Percentiles rank a stretch among this genome's conserved stretches.
Evolutionary conservation across 1,284 basidiomycete species (phyloP).

Genomic region (Ustanciosporium gigantosporum): DNA sequence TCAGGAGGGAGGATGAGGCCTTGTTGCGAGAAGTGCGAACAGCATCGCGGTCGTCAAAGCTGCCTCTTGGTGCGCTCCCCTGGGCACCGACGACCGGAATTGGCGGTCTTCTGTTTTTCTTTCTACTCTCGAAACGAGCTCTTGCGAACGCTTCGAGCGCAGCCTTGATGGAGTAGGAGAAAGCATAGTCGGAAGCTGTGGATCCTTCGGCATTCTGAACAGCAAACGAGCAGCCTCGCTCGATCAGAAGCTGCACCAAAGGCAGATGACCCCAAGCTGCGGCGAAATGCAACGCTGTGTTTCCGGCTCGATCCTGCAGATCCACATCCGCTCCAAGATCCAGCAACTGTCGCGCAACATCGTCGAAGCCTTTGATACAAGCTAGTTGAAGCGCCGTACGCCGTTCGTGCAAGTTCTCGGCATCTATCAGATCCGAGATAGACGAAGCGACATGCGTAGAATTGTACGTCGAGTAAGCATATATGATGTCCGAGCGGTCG

Average conservation of each 20-base stretch:
- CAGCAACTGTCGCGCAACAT: constrained; percentile 84
- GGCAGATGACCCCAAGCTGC: constrained; percentile 59
- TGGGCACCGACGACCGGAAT: constrained; percentile 4
- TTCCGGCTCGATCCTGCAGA: constrained; percentile 84
- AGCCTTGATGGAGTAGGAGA: constrained; percentile 60
- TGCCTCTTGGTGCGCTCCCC: too few relatives aligned
- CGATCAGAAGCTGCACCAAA: constrained; percentile 83
- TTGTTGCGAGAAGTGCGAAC: too few relatives aligned
- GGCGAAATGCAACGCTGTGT: constrained; percentile 82
- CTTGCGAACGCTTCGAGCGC: constrained; percentile 45
- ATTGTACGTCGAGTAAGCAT: constrained; percentile 27
- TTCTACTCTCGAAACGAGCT: constrained; percentile 24
- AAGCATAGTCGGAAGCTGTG: constrained; percentile 87
- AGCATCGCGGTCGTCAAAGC: background rate
- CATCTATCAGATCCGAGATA: constrained; percentile 19
- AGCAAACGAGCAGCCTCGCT: constrained; percentile 79
- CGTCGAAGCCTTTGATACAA: constrained; percentile 83
- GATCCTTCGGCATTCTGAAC: constrained; percentile 87
- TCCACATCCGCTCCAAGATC: constrained; percentile 85
- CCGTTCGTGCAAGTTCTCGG: constrained; percentile 58
- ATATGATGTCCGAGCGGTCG: constrained; percentile 42
- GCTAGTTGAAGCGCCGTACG: constrained; percentile 88
- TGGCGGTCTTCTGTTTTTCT: constrained; percentile 12
- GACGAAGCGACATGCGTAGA: constrained; percentile 17
- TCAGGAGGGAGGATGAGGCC: constrained; percentile 9